Evolutionary conservation across 1,284 basidiomycete genomes (phyloP), one percentile per base, ranked within the genome.

Genomic region (Baeospora myosura): DNA sequence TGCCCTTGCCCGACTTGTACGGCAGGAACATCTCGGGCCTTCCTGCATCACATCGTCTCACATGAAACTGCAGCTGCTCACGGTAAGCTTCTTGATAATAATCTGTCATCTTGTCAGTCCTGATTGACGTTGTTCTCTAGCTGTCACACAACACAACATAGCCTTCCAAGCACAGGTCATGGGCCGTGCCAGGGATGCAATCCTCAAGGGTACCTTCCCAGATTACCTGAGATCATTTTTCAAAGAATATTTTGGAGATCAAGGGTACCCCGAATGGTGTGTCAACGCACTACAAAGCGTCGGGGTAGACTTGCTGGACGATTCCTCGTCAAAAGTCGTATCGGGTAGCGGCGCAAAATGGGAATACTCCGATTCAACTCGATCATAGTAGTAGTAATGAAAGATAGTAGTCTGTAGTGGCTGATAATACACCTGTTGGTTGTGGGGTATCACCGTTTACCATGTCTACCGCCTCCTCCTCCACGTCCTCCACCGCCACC

Each of bases 1-100:
- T 92, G 88, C 51, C 81, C 85, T 29, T 92, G 88, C 54, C 85
- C 85, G 11, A 90, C 87, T 1, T 92, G 88, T 54, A 60, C 58
- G 20, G 67, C 65, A 36, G 73, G 76, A 30, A 76, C 70, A 34
- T 76, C 84, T 16, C 70, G 85, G 43, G 83, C 86, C 7, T 68
- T 83, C 44, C 62, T 92, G 4, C 76, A 89, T 52, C 82, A 86
- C 52, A 76, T 73, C 10, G 68, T 79, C 12, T 83, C 84, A 5
- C 70, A 84, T 38, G 86, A 90, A 59, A 90, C 88, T 3, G 74
- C 78, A 7, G 83, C 78, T 14, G 88, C 88, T 22, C 87, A 90
- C 60, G 81, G 87, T 82, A 57, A 44, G 60, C 58, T 10, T 46
- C 26, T 42, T 39, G 44, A 44, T 48, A 24, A 43, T 50, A 41